Conservation (phyloP, 169 alveolate species). For the Cystoisospora suis region DNA sequence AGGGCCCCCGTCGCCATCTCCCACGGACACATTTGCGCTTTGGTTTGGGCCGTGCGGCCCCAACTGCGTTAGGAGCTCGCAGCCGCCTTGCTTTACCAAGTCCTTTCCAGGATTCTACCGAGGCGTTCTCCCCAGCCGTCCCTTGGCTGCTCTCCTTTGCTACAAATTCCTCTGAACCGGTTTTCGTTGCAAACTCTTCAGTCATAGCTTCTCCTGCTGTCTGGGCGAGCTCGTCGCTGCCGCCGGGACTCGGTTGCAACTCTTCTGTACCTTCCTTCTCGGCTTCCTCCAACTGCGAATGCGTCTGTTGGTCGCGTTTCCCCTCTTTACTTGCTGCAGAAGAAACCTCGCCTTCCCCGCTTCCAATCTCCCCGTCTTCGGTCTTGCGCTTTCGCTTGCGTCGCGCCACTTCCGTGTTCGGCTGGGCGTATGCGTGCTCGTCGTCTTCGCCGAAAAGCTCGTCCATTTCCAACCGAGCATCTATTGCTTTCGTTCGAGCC, state of each 20-base stretch:
- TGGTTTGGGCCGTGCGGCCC: too few relatives aligned
- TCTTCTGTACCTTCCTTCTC: neutral
- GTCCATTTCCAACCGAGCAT: constrained; percentile 55
- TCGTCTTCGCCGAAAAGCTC: constrained; percentile 7
- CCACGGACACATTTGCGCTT: too few relatives aligned
- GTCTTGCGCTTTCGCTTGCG: constrained; percentile 20
- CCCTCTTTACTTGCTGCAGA: neutral
- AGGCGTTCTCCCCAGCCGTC: too few relatives aligned
- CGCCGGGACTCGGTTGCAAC: neutral
- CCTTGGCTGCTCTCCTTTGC: too few relatives aligned
- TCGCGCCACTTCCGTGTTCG: neutral
- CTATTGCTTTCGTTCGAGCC: constrained; percentile 38
- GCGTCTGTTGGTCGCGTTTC: neutral
- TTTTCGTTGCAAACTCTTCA: too few relatives aligned
- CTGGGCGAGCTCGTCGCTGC: too few relatives aligned
- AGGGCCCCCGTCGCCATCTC: too few relatives aligned
- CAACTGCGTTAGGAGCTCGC: too few relatives aligned
- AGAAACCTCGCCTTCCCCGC: neutral
- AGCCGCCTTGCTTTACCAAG: too few relatives aligned
- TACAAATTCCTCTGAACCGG: too few relatives aligned
- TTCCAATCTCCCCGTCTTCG: neutral
- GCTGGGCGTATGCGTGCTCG: neutral
- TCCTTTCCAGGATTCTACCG: too few relatives aligned
- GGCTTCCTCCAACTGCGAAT: neutral
- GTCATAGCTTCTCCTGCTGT: too few relatives aligned